A percentile compares a stretch with the other conserved stretches of the same genome.
Evolutionary conservation across 2,329 filamentous ascomycete genomes (phyloP).

Genomic region (Ophiocordyceps camponoti-saundersi): DNA sequence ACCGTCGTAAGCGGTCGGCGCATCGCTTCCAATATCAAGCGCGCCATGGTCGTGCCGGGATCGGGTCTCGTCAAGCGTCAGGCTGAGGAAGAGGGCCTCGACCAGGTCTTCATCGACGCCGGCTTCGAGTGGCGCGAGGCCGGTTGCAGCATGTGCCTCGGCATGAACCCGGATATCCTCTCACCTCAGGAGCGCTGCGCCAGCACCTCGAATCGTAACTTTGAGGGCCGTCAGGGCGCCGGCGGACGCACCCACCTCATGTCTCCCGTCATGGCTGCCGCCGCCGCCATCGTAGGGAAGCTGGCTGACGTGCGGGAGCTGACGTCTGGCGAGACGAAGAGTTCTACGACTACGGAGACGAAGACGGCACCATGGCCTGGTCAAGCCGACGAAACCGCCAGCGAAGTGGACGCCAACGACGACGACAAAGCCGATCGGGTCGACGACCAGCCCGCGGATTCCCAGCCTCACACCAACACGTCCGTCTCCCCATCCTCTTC

Average conservation of each 20-base stretch:
- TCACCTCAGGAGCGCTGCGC: slow-evolving; percentile 86
- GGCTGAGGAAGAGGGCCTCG: slow-evolving; percentile 80
- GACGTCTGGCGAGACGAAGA: neutral
- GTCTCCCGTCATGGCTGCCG: slow-evolving; percentile 93
- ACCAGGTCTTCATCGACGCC: slow-evolving; percentile 80
- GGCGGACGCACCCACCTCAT: slow-evolving; percentile 85
- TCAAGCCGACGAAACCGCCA: slow-evolving; percentile 26
- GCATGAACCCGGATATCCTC: slow-evolving; percentile 98
- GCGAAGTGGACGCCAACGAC: slow-evolving; percentile 10
- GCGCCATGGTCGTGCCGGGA: slow-evolving; percentile 90
- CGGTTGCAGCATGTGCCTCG: slow-evolving; percentile 96
- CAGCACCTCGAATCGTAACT: slow-evolving; percentile 92
- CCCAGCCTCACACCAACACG: slow-evolving; percentile 47
- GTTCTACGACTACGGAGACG: neutral
- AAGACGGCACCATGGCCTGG: slow-evolving; percentile 15
- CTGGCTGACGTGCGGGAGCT: slow-evolving; percentile 82
- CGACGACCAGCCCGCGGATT: slow-evolving; percentile 44
- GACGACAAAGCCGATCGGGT: slow-evolving; percentile 35
- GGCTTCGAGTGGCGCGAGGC: slow-evolving; percentile 98
- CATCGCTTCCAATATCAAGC: slow-evolving; percentile 75
- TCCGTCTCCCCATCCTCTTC: slow-evolving; percentile 20
- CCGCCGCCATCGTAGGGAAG: slow-evolving; percentile 76
- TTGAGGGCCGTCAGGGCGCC: slow-evolving; percentile 89
- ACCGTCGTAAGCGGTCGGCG: slow-evolving; percentile 75
- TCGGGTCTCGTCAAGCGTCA: slow-evolving; percentile 87